Evolutionary conservation across 2,329 filamentous ascomycete genomes (phyloP).

Genomic region (Myriosclerotinia duriaeana): DNA sequence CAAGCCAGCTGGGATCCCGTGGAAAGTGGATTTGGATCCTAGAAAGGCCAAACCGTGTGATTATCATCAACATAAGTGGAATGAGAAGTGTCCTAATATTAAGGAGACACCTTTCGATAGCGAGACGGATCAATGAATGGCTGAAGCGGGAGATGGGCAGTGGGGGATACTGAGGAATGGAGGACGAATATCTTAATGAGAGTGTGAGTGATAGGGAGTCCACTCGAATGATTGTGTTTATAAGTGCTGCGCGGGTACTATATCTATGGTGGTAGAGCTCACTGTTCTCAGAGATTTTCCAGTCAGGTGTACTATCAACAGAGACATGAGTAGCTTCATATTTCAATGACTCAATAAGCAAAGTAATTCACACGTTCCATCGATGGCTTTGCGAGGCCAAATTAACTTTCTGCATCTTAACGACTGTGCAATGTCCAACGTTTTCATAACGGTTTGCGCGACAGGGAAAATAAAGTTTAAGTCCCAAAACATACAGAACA

Average conservation of each 20-base stretch:
- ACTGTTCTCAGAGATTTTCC: too few species aligned
- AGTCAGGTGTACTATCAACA: too few species aligned
- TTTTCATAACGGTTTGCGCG: too few species aligned
- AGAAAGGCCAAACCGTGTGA: neutral
- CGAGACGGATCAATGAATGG: neutral
- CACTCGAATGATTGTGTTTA: neutral
- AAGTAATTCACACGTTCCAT: neutral
- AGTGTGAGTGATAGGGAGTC: too few species aligned
- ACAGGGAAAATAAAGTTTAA: neutral
- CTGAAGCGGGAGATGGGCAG: neutral
- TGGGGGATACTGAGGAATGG: neutral
- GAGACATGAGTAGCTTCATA: too few species aligned
- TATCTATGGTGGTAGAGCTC: too few species aligned
- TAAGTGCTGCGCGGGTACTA: too few species aligned
- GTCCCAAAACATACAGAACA: neutral
- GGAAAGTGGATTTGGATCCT: slow-evolving; percentile 4
- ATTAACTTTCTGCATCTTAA: neutral
- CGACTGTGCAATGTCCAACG: neutral
- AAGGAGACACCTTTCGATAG: neutral
- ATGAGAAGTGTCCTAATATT: neutral
- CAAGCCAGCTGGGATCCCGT: neutral
- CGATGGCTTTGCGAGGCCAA: neutral
- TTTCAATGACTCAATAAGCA: neutral
- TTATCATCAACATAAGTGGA: slow-evolving; percentile 6
- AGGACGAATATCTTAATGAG: neutral